Base-by-base conservation (phyloP, 140 eudicot genomes). In the Stevia rebaudiana region DNA sequence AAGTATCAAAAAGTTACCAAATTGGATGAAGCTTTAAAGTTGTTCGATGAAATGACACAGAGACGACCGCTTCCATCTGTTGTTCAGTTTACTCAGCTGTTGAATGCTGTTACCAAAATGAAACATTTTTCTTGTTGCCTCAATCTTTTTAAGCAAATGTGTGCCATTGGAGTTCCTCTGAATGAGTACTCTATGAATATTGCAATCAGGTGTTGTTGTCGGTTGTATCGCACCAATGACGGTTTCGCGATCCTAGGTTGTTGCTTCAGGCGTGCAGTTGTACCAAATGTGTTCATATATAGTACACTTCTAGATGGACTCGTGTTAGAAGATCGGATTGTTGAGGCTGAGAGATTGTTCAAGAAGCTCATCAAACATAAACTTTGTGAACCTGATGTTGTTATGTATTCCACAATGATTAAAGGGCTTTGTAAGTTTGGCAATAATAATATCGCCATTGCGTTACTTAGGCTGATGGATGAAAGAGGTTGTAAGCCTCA, bases 341-440 rank as follows among this genome's bases (percentile, higher is more conserved):
- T 10, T 16, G 65, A 68, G 56, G 65, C 56, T 0, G 64, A 54
- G 53, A 24, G 9, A 7, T 15, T 67, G 1, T 67, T 67, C 4
- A 53, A 37, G 39, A 67, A 49, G 10, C 47, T 65, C 31, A 65
- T 65, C 60, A 48, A 49, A 8, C 18, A 31, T 1, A 50, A 36
- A 33, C 31, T 65, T 18, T 49, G 71, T 65, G 61, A 65, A 49
- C 71, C 61, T 18, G 4, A 48, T 49, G 71, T 65, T 4, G 13
- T 65, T 47, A 65, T 11, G n/a, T 65, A 17, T 39, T 2, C 0
- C 51, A 67, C 49, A 12, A 67, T 67, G 62, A 51, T 67, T 22
- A 67, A 67, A 51, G 72, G 72, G n/a, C 72, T 51, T 22, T 67
- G 63, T 39, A 67, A 67, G 41, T 19, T 52, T 37, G 62, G 37